Evolutionary conservation across 352 stramenopile genomes (phyloP).

Genomic region (Globisporangium parvum): DNA sequence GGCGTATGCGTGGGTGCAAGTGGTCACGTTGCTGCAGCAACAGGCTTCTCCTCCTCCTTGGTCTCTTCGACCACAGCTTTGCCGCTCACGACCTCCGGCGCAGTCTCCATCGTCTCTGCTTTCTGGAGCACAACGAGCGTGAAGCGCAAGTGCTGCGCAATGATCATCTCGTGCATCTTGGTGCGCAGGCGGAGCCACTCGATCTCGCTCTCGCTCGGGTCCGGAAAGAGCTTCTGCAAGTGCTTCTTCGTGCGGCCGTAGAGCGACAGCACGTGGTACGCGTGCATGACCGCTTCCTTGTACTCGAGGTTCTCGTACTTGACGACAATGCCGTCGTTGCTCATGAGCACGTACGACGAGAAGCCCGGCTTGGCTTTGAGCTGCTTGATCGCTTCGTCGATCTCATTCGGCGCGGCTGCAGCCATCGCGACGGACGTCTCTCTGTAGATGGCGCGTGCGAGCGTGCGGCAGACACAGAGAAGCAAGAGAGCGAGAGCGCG

Average conservation of each 20-base stretch:
- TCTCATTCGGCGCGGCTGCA: constrained; percentile 81
- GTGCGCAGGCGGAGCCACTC: constrained; percentile 89
- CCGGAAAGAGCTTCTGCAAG: constrained; percentile 80
- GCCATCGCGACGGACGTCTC: no score
- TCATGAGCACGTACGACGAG: constrained; percentile 89
- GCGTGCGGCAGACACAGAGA: no score
- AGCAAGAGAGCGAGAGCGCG: no score
- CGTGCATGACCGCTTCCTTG: constrained; percentile 88
- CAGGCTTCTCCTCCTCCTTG: constrained; percentile 50
- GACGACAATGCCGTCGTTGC: constrained; percentile 92
- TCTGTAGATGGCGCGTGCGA: no score
- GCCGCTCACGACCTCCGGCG: constrained; percentile 17
- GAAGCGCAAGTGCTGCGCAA: constrained; percentile 83
- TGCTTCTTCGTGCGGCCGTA: constrained; percentile 82
- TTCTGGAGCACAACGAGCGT: constrained; percentile 86
- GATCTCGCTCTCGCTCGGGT: constrained; percentile 83
- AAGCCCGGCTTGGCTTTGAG: constrained; percentile 90
- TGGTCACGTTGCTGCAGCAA: constrained; percentile 16
- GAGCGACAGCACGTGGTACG: constrained; percentile 87
- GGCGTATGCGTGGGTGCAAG: no score
- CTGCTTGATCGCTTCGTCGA: constrained; percentile 90
- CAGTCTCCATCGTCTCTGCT: constrained; percentile 26
- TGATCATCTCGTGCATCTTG: constrained; percentile 91
- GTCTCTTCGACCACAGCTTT: constrained; percentile 26
- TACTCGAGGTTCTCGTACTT: constrained; percentile 91